Percentiles rank a stretch among this genome's conserved stretches.
Evolutionary conservation across 305 asterid species (phyloP).

Genomic region (Coffea humblotiana): DNA sequence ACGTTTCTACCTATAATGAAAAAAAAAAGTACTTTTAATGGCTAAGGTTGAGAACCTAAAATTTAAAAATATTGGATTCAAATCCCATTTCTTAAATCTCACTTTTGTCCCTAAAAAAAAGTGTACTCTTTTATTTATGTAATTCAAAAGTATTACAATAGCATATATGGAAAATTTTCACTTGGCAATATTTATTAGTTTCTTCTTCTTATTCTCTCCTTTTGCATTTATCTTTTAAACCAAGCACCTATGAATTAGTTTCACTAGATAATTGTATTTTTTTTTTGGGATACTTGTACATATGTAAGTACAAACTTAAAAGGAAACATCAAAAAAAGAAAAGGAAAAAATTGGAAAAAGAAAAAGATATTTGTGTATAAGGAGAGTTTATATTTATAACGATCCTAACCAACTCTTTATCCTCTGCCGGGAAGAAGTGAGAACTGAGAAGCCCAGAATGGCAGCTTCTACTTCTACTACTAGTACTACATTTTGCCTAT

Average conservation of each 20-base stretch:
- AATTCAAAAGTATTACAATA: not conserved
- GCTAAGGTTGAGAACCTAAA: no score
- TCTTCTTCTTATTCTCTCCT: not conserved
- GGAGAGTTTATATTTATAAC: not conserved
- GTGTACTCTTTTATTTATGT: no score
- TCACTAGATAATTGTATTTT: not conserved
- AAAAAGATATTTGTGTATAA: no score
- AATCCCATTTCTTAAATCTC: no score
- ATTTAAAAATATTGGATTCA: no score
- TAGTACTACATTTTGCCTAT: constrained; percentile 20
- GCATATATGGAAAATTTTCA: not conserved
- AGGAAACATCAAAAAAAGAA: no score
- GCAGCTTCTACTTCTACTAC: constrained; percentile 23
- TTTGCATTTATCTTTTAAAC: not conserved
- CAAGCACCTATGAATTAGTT: not conserved
- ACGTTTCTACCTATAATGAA: no score
- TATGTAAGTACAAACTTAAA: not conserved
- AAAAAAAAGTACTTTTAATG: no score
- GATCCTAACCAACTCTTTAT: constrained; percentile 5
- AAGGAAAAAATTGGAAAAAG: no score
- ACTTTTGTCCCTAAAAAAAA: no score
- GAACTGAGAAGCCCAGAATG: constrained; percentile 22
- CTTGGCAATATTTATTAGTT: no score
- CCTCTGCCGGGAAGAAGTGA: not conserved
- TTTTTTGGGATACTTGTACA: no score